Evolutionary conservation across 1,284 basidiomycete genomes (phyloP).

Genomic region (Athelia psychrophila): DNA sequence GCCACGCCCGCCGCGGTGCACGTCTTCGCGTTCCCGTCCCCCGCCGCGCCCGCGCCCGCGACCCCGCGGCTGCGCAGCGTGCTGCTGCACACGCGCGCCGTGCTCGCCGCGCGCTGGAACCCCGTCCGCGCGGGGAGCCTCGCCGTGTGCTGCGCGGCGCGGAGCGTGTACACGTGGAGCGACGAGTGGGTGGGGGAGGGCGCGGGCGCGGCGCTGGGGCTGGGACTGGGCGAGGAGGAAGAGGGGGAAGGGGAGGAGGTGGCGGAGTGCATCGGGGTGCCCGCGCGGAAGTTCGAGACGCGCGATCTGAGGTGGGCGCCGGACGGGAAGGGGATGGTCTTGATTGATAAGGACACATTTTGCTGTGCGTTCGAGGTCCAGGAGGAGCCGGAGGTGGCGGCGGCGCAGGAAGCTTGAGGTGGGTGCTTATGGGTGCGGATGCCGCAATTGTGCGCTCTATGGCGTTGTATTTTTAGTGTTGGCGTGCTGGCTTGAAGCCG

Average conservation of each 20-base stretch:
- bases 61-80: constrained; percentile 60
- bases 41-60: constrained; percentile 32
- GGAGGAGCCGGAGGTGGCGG: constrained; percentile 42
- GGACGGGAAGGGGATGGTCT: constrained; percentile 74
- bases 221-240: no score
- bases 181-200: constrained; percentile 75
- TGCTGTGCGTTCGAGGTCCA: constrained; percentile 84
- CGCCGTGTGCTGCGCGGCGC: constrained; percentile 64
- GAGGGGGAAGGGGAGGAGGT: constrained; percentile 59
- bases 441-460: no score
- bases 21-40: constrained; percentile 61
- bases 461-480: no score
- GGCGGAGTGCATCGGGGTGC: constrained; percentile 80
- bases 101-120: constrained; percentile 72
- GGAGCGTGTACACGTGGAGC: constrained; percentile 77
- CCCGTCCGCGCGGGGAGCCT: constrained; percentile 64
- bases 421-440: no score
- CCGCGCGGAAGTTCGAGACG: constrained; percentile 69
- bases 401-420: constrained; percentile 34
- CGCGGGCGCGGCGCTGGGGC: no score
- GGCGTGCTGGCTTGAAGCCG: no score
- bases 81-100: constrained; percentile 57
- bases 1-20: constrained; percentile 56
- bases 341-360: constrained; percentile 73
- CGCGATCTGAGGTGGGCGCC: constrained; percentile 75